Evolutionary conservation across 345 rosid genomes (phyloP), one percentile per base, ranked within the genome.

Genomic region (Gossypium australe): DNA sequence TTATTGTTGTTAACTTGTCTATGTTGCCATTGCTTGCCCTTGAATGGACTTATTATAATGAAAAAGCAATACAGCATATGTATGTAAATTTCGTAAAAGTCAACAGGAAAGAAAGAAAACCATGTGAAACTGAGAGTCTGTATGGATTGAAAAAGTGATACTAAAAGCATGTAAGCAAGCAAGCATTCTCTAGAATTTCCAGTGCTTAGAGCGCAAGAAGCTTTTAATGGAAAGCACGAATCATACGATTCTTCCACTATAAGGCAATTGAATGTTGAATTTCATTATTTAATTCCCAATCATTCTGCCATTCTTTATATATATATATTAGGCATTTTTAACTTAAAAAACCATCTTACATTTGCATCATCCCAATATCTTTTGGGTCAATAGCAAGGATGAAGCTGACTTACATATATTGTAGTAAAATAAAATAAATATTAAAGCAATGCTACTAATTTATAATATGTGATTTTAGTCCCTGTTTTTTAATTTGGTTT

Each of bases 361-460:
- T 17, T 38, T 41, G 10, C 67, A 62, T 18, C 22, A 64, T 64
- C 68, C 68, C 48, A 41, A 64, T 64, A 38, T 64, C 24, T 34
- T 64, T 41, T n/a, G 68, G 68, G 49, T 64, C 66, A 62, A 62
- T 61, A 2, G 66, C 66, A 29, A 63, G 47, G 47, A 63, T 63
- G 47, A 63, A 34, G 24, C 22, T 34, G 12, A 34, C 41, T 34
- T 34, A 5, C 7, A 34, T 34, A 34, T 34, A 6, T 34, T 34
- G 41, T 5, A 34, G 41, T 34, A 34, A 34, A 34, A 34, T 34
- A 34, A 34, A 34, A 29, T 29, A 29, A 4, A 34, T 4, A 34
- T 4, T 5, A 34, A 20, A 4, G 41, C 7, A 34, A 34, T 34
- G 7, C 41, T 34, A 34, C 1, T 34, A 4, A 6, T 34, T 34